Conservation (phyloP, 202 grass and related monocot species). For the Panicum hallii region DNA sequence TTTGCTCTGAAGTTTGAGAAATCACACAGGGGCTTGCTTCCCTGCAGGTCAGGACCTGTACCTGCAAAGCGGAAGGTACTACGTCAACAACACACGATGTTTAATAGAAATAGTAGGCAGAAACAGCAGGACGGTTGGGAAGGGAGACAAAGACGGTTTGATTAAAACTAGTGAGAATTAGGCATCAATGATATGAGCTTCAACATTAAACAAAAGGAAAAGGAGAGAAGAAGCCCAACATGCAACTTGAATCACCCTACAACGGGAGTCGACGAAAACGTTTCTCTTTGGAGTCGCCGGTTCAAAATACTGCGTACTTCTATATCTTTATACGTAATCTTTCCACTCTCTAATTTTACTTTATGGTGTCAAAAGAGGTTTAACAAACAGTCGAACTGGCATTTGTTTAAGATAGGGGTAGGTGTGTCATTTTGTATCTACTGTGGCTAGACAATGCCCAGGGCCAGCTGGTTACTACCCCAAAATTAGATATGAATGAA, state of each 20-base stretch:
- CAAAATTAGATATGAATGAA: background rate
- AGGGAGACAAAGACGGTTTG: background rate
- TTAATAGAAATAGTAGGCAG: background rate
- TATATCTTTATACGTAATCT: background rate
- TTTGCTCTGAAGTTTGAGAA: slow-evolving; percentile 84
- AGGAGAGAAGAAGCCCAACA: background rate
- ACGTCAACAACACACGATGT: slow-evolving; percentile 9
- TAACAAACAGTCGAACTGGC: background rate
- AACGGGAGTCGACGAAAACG: background rate
- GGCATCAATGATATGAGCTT: slow-evolving; percentile 21
- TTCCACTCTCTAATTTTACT: background rate
- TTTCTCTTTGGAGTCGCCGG: background rate
- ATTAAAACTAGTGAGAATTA: background rate
- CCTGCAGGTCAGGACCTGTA: slow-evolving; percentile 17
- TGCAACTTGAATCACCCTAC: background rate
- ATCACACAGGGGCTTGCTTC: slow-evolving; percentile 75
- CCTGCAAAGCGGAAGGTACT: slow-evolving; percentile 26
- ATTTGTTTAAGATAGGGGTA: background rate
- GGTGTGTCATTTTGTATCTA: background rate
- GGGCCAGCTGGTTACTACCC: background rate
- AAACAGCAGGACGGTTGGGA: background rate
- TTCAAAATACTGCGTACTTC: background rate
- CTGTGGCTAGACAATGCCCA: background rate
- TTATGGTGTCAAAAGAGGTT: background rate
- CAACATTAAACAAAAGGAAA: background rate